Conservation (phyloP, 2,329 filamentous ascomycete genomes). For the Nemania serpens region DNA sequence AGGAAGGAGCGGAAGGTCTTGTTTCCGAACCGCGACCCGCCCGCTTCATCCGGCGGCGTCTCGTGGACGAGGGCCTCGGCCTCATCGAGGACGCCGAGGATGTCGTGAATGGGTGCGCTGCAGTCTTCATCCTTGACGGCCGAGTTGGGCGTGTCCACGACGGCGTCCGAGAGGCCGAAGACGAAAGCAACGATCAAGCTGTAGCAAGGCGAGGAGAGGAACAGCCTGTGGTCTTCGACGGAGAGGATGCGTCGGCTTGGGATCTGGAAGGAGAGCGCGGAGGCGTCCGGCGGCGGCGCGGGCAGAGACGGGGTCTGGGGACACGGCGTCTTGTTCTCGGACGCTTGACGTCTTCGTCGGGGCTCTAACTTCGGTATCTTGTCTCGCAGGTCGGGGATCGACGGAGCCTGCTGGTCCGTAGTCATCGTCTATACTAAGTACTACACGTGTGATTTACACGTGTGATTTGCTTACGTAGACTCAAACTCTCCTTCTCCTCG, state of each 20-base stretch:
- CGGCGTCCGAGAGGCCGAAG: slow-evolving; percentile 82
- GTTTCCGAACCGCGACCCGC: slow-evolving; percentile 92
- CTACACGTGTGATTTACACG: neutral
- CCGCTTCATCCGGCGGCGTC: slow-evolving; percentile 82
- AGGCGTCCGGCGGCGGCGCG: slow-evolving; percentile 65
- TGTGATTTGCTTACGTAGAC: too few species aligned
- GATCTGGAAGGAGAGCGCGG: slow-evolving; percentile 63
- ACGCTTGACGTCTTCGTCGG: slow-evolving; percentile 57
- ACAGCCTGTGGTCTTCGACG: slow-evolving; percentile 76
- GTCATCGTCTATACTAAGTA: slow-evolving; percentile 27
- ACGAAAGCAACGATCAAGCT: slow-evolving; percentile 80
- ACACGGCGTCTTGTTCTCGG: slow-evolving; percentile 63
- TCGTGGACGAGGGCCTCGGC: slow-evolving; percentile 68
- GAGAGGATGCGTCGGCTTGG: slow-evolving; percentile 85
- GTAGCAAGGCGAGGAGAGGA: slow-evolving; percentile 77
- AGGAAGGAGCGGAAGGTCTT: slow-evolving; percentile 85
- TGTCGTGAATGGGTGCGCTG: slow-evolving; percentile 63
- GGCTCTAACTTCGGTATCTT: slow-evolving; percentile 71
- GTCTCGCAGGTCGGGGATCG: slow-evolving; percentile 57
- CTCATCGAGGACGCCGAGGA: slow-evolving; percentile 72
- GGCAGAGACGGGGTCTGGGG: slow-evolving; percentile 78
- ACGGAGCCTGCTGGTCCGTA: slow-evolving; percentile 31
- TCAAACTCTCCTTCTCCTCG: too few species aligned
- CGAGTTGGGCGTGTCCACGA: slow-evolving; percentile 71
- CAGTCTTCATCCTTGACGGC: slow-evolving; percentile 60